phyloP scores from a whole-genome alignment of 2,329 filamentous ascomycete species.

The Nigrograna mackinnonii region DNA sequence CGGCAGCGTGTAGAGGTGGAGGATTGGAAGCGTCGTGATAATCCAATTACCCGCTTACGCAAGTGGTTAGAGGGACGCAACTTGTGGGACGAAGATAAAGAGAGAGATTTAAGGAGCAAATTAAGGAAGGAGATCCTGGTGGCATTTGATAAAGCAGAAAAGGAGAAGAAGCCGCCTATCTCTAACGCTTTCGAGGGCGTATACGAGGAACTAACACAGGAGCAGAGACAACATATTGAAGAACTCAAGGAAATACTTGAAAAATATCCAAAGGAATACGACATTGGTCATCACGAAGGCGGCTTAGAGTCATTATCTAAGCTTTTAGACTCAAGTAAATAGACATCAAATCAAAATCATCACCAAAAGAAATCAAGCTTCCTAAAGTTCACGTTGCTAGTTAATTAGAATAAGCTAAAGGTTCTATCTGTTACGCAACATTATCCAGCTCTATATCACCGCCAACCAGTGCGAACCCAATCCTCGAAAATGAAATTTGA shows the following conservation, averaged over 20 bases:
- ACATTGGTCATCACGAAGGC: slow-evolving; percentile 74
- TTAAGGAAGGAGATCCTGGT: slow-evolving; percentile 76
- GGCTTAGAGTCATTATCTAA: slow-evolving; percentile 66
- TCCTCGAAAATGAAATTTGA: too few species aligned
- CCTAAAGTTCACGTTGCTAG: too few species aligned
- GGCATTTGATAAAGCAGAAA: slow-evolving; percentile 83
- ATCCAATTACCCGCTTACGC: slow-evolving; percentile 80
- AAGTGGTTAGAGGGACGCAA: slow-evolving; percentile 88
- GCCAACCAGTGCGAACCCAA: too few species aligned
- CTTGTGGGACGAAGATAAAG: slow-evolving; percentile 82
- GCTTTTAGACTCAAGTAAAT: slow-evolving; percentile 22
- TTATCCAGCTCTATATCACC: too few species aligned
- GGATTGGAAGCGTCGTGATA: slow-evolving; percentile 89
- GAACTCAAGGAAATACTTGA: slow-evolving; percentile 78
- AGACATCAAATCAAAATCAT: background rate
- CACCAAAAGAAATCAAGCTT: background rate
- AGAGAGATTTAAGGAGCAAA: slow-evolving; percentile 70
- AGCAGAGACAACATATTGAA: slow-evolving; percentile 73
- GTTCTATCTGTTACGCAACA: too few species aligned
- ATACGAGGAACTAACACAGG: slow-evolving; percentile 84
- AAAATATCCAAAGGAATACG: slow-evolving; percentile 90
- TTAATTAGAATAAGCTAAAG: too few species aligned
- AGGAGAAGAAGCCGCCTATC: slow-evolving; percentile 76
- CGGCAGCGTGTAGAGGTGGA: slow-evolving; percentile 90
- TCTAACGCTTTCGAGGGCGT: slow-evolving; percentile 81